These are phyloP conservation scores for Botrytis fabae DNA, from an alignment of 2,329 filamentous ascomycete species.

Conservation along the genomic window DNA sequence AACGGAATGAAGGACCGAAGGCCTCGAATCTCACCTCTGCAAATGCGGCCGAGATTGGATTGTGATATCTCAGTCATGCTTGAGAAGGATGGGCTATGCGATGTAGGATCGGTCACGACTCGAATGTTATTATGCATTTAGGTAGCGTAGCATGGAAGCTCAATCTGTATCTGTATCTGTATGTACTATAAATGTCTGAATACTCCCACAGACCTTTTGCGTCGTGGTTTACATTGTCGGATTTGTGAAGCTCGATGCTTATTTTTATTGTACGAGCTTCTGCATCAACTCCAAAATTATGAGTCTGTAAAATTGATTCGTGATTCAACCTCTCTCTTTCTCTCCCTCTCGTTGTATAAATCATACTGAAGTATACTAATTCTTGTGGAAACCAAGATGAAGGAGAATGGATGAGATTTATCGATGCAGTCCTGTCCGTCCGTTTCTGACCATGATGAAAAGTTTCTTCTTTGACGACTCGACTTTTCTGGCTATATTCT, in stretches of 20 bases:
- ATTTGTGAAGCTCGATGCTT: too few species aligned
- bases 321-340: neutral
- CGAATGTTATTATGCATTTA: slow-evolving; percentile 4
- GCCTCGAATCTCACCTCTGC: slow-evolving; percentile 17
- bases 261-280: neutral
- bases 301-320: neutral
- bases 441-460: too few species aligned
- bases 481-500: too few species aligned
- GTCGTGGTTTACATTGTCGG: neutral
- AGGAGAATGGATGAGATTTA: too few species aligned
- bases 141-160: neutral
- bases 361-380: too few species aligned
- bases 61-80: neutral
- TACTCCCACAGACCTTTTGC: neutral
- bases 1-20: neutral
- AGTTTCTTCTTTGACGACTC: too few species aligned
- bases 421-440: too few species aligned
- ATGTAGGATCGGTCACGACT: neutral
- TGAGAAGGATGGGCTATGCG: neutral
- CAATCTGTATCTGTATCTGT: neutral
- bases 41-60: slow-evolving; percentile 1
- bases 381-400: too few species aligned
- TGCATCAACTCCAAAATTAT: neutral
- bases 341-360: too few species aligned
- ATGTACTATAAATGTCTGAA: slow-evolving; percentile 9